Evolutionary conservation across 768 basidiomycete genomes (phyloP).

Genomic region (Kwoniella sp.): DNA sequence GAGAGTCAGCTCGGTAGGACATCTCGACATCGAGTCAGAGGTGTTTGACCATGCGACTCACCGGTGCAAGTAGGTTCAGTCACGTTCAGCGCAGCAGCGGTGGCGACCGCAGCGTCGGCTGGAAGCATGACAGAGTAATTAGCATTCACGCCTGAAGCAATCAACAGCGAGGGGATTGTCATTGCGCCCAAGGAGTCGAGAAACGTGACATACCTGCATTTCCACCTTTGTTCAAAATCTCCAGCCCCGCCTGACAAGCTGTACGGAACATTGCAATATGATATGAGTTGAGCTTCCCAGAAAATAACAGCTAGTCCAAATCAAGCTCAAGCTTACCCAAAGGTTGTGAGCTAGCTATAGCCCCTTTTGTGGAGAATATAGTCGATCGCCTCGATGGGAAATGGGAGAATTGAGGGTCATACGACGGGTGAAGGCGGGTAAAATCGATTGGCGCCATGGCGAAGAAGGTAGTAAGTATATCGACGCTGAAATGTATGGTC

Average conservation of each 20-base stretch:
- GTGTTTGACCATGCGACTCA: conserved; percentile 62
- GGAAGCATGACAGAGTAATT: not conserved
- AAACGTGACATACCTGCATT: conserved; percentile 76
- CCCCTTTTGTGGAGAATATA: conserved; percentile 80
- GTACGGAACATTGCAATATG: conserved; percentile 56
- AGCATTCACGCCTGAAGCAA: not conserved
- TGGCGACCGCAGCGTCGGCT: conserved; percentile 95
- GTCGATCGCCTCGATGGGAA: conserved; percentile 85
- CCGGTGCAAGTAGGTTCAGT: conserved; percentile 86
- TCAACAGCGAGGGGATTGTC: not conserved
- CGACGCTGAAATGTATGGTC: too few relatives aligned
- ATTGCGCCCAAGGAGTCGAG: too few relatives aligned
- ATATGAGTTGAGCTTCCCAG: conserved; percentile 25
- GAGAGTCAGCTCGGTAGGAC: too few relatives aligned
- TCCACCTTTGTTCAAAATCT: conserved; percentile 87
- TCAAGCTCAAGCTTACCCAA: conserved; percentile 29
- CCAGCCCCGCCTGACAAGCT: conserved; percentile 86
- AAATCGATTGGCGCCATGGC: conserved; percentile 61
- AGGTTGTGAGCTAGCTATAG: conserved; percentile 87
- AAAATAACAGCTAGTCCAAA: too few relatives aligned
- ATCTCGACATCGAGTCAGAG: not conserved
- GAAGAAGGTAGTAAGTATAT: not conserved
- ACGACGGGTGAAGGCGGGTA: conserved; percentile 66
- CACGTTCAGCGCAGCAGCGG: conserved; percentile 86
- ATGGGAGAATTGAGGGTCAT: conserved; percentile 67